Evolutionary conservation across 2,329 filamentous ascomycete species (phyloP).

Genomic region (Fusarium clavum): DNA sequence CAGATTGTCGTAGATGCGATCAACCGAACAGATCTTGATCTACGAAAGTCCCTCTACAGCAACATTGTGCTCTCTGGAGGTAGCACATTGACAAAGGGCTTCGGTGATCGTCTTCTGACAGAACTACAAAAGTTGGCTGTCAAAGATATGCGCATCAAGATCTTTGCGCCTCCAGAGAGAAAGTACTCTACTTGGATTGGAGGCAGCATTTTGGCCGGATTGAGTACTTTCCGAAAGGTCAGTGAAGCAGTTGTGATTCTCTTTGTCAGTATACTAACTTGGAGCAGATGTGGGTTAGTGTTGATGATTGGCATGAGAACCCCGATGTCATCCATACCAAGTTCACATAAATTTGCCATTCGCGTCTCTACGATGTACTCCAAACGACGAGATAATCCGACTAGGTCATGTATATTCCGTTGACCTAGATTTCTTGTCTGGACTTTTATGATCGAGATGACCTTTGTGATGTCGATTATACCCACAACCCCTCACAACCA

Average conservation of each 20-base stretch:
- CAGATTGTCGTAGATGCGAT: slow-evolving; percentile 98
- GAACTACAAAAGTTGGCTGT: slow-evolving; percentile 94
- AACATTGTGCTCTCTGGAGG: slow-evolving; percentile 98
- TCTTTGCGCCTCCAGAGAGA: slow-evolving; percentile 95
- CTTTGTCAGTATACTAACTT: slow-evolving; percentile 26
- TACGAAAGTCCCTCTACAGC: slow-evolving; percentile 91
- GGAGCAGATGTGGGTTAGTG: slow-evolving; percentile 96
- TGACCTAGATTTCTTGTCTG: slow-evolving; percentile 3
- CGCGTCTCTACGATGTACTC: slow-evolving; percentile 16
- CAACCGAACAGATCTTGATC: slow-evolving; percentile 92
- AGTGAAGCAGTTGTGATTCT: slow-evolving; percentile 42
- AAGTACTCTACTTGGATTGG: slow-evolving; percentile 99
- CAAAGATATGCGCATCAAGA: slow-evolving; percentile 99
- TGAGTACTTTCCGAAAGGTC: slow-evolving; percentile 99
- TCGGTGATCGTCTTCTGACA: slow-evolving; percentile 89
- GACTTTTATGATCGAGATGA: slow-evolving; percentile 38
- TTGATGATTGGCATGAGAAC: slow-evolving; percentile 99
- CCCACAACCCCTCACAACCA: slow-evolving; percentile 24
- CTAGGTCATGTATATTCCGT: slow-evolving; percentile 4
- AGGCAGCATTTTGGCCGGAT: slow-evolving; percentile 92
- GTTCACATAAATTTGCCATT: slow-evolving; percentile 73
- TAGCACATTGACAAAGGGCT: slow-evolving; percentile 95
- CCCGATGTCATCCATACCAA: slow-evolving; percentile 99
- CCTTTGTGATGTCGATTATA: slow-evolving; percentile 31
- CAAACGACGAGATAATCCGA: slow-evolving; percentile 12